Evolutionary conservation across 345 rosid genomes (phyloP).

Genomic region (Cardamine occulta): DNA sequence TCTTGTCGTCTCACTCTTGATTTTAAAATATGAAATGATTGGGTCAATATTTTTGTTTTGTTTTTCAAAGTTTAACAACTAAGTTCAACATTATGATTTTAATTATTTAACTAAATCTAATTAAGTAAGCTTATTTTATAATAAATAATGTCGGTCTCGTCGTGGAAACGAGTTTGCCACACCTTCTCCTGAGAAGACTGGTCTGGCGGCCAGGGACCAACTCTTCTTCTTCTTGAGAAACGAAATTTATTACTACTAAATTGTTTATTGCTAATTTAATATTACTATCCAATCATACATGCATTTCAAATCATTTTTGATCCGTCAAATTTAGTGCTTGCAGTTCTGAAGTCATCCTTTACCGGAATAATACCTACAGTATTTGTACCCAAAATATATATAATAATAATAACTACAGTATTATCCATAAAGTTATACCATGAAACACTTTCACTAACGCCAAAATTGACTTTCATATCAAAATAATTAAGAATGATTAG

Average conservation of each 20-base stretch:
- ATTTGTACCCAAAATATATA: too few relatives aligned
- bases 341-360: background rate
- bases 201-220: conserved; percentile 40
- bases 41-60: background rate
- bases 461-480: background rate
- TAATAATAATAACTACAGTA: background rate
- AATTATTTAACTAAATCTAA: background rate
- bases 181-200: conserved; percentile 21
- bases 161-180: conserved; percentile 41
- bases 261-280: conserved; percentile 1
- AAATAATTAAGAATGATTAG: background rate
- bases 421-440: background rate
- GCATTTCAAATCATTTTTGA: background rate
- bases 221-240: conserved; percentile 16
- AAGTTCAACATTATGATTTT: conserved; percentile 8
- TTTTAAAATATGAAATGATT: conserved; percentile 11
- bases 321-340: background rate
- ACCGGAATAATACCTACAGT: background rate
- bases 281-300: conserved; percentile 10
- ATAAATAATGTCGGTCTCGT: conserved; percentile 10
- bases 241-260: conserved; percentile 9
- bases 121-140: background rate
- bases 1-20: conserved; percentile 12
- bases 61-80: conserved; percentile 2
- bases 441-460: background rate